Evolutionary conservation across 129 eudicot species (phyloP), one percentile per base, ranked within the genome.

Genomic region (Lonicera japonica): DNA sequence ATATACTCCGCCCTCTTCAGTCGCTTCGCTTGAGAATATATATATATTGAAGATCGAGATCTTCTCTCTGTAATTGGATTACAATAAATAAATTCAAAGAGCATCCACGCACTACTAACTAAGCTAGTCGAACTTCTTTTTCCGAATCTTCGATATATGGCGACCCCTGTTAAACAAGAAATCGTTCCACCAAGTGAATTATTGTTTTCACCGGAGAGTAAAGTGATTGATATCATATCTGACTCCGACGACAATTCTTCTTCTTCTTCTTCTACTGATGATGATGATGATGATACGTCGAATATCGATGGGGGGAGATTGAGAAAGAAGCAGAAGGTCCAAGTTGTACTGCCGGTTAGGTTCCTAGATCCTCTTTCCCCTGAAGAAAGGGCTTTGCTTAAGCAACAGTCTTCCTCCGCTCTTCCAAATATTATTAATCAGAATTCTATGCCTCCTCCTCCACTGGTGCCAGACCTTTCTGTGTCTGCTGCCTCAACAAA

Each of bases 281-380:
- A 72, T 66, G 64, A 72, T 60, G 45, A 16, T 69, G 56, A 59
- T 63, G 77, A 70, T 56, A n/a, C n/a, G n/a, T n/a, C n/a, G n/a
- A n/a, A n/a, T n/a, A 24, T 51, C 10, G 63, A 38, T 16, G 60
- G 19, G 9, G 60, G 19, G 9, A 51, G 12, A 54, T 63, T 69
- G 16, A 67, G n/a, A 55, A 79, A 73, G 65, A 81, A 66, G 55
- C 60, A 25, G 57, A 69, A 47, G 17, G 40, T 69, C 4, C 67
- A 69, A 14, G 70, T 68, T 8, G 54, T 69, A 16, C 62, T 83
- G 58, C 95, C 95, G 11, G 56, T 54, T 5, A 84, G 88, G 16
- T 87, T 83, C 73, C 74, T 87, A 6, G 91, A 80, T 56, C 91
- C 82, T 22, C 69, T 80, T 21, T 55, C 75, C 15, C 75, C 68